Percentiles rank a stretch among this genome's conserved stretches.
Evolutionary conservation across 2,329 filamentous ascomycete genomes (phyloP).

Genomic region (Alternaria longipes): DNA sequence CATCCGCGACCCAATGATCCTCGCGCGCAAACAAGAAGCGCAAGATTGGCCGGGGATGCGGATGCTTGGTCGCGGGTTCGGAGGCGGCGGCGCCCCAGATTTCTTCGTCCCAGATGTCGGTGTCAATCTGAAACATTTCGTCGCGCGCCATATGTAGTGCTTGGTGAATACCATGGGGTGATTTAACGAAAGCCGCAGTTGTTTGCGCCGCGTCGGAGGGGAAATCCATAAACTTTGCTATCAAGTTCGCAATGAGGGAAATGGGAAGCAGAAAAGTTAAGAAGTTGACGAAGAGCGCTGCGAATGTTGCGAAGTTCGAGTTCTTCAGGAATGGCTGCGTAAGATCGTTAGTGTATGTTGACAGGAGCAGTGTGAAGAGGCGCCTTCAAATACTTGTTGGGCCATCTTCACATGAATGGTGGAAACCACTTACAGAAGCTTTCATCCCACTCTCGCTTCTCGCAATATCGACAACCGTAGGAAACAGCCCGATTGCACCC

Average conservation of each 20-base stretch:
- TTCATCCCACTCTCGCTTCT: slow-evolving; percentile 55
- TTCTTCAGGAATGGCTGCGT: slow-evolving; percentile 38
- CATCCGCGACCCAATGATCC: slow-evolving; percentile 70
- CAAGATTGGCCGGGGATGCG: slow-evolving; percentile 55
- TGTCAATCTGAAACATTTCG: slow-evolving; percentile 66
- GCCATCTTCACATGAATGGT: slow-evolving; percentile 46
- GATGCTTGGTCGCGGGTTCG: slow-evolving; percentile 26
- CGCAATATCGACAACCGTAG: slow-evolving; percentile 58
- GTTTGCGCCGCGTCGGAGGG: slow-evolving; percentile 56
- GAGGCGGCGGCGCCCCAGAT: slow-evolving; percentile 63
- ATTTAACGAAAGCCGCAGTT: slow-evolving; percentile 62
- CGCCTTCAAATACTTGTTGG: slow-evolving; percentile 21
- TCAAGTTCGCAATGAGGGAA: slow-evolving; percentile 51
- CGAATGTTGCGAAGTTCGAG: slow-evolving; percentile 37
- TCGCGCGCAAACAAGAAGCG: slow-evolving; percentile 67
- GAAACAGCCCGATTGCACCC: slow-evolving; percentile 55
- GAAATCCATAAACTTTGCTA: slow-evolving; percentile 56
- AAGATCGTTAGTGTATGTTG: slow-evolving; percentile 8
- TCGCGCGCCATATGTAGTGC: slow-evolving; percentile 67
- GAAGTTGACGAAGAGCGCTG: slow-evolving; percentile 51
- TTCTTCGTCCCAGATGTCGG: slow-evolving; percentile 66
- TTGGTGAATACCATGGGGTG: slow-evolving; percentile 60
- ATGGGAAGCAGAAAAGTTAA: slow-evolving; percentile 56
- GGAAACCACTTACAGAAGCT: slow-evolving; percentile 46
- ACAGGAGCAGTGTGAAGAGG: not conserved